Evolutionary conservation across 768 basidiomycete genomes (phyloP).

Genomic region (Favolaschia claudopus): DNA sequence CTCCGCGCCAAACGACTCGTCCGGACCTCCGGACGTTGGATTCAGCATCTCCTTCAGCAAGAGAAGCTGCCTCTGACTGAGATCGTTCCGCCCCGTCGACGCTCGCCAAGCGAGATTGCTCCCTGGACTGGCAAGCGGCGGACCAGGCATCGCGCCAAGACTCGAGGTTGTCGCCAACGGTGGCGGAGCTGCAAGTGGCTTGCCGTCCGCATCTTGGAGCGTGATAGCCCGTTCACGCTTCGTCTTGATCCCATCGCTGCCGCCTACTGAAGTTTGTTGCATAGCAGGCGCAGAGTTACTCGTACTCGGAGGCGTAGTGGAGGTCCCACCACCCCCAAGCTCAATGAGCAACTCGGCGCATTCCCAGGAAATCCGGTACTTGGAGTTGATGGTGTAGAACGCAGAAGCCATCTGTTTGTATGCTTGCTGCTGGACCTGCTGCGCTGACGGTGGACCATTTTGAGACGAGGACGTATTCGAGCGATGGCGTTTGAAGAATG

Average conservation of each 20-base stretch:
- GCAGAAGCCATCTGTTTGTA: slow-evolving; percentile 65
- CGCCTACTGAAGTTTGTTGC: slow-evolving; percentile 29
- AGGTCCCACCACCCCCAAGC: slow-evolving; percentile 69
- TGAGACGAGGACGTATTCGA: slow-evolving; percentile 27
- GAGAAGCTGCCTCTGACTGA: slow-evolving; percentile 81
- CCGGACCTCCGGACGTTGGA: slow-evolving; percentile 23
- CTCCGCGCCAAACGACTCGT: slow-evolving; percentile 39
- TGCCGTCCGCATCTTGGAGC: slow-evolving; percentile 70
- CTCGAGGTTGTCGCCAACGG: slow-evolving; percentile 6
- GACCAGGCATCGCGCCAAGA: slow-evolving; percentile 19
- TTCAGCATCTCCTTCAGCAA: slow-evolving; percentile 83
- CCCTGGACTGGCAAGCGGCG: slow-evolving; percentile 47
- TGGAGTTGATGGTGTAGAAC: slow-evolving; percentile 71
- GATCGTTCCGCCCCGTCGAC: slow-evolving; percentile 83
- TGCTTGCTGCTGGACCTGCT: slow-evolving; percentile 39
- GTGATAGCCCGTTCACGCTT: slow-evolving; percentile 78
- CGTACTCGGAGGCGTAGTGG: slow-evolving; percentile 41
- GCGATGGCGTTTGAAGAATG: slow-evolving; percentile 28
- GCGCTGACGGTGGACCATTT: slow-evolving; percentile 35
- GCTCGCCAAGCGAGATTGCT: slow-evolving; percentile 69
- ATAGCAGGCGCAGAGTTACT: slow-evolving; percentile 51
- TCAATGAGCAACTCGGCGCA: slow-evolving; percentile 90
- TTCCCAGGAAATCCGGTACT: slow-evolving; percentile 89
- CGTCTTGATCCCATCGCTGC: slow-evolving; percentile 41
- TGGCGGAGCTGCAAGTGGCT: slow-evolving; percentile 30